A percentile compares a stretch with the other conserved stretches of the same genome.
These are phyloP conservation scores for Yamadazyma jaroonii DNA, from an alignment of 1,139 yeast genomes.

Conservation along the genomic window DNA sequence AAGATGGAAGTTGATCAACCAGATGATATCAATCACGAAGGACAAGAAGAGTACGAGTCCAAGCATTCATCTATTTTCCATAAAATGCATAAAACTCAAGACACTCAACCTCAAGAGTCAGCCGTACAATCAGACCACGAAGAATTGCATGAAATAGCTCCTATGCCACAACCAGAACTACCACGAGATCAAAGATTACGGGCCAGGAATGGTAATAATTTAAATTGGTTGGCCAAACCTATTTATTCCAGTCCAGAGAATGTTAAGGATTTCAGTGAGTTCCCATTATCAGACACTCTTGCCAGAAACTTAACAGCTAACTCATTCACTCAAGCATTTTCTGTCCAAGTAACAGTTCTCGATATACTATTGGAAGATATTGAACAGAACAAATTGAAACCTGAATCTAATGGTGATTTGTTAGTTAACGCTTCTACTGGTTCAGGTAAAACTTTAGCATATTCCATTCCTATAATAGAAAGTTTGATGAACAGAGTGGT, in stretches of 20 bases:
- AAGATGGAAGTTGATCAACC: background rate
- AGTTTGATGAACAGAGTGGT: slow-evolving; percentile 60
- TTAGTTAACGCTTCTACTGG: slow-evolving; percentile 95
- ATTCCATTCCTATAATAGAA: slow-evolving; percentile 79
- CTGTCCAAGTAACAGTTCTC: slow-evolving; percentile 73
- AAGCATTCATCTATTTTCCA: slow-evolving; percentile 5
- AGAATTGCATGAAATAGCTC: slow-evolving; percentile 56
- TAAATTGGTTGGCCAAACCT: slow-evolving; percentile 72
- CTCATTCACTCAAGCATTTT: slow-evolving; percentile 60
- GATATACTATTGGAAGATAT: slow-evolving; percentile 54
- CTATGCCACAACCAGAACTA: slow-evolving; percentile 79
- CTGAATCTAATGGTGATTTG: slow-evolving; percentile 66
- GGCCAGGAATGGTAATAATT: slow-evolving; percentile 37
- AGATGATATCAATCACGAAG: background rate
- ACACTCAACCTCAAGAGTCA: slow-evolving; percentile 5
- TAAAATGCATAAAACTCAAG: slow-evolving; percentile 4
- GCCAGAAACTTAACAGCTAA: slow-evolving; percentile 43
- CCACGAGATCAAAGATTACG: slow-evolving; percentile 49
- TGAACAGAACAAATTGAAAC: slow-evolving; percentile 45
- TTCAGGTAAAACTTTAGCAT: slow-evolving; percentile 93
- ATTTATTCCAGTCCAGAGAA: slow-evolving; percentile 46
- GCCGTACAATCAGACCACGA: slow-evolving; percentile 9
- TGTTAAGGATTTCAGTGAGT: slow-evolving; percentile 40
- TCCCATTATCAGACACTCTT: slow-evolving; percentile 40
- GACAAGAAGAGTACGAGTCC: slow-evolving; percentile 6